Conservation (phyloP, 352 stramenopile genomes). For the Phytopythium sindhum region DNA sequence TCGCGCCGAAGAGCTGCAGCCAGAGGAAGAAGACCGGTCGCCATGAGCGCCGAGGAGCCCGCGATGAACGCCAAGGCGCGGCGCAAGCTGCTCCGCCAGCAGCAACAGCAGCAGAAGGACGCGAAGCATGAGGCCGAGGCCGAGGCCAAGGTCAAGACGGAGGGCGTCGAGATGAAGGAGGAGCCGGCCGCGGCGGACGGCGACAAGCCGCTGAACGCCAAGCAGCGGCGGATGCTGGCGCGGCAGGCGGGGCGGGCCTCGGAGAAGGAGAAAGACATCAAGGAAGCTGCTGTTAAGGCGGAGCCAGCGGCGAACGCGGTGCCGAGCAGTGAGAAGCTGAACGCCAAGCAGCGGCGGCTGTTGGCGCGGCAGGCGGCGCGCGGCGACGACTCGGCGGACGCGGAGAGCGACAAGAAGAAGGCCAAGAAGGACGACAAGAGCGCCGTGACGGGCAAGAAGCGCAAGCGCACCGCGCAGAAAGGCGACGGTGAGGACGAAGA, state of each 20-base stretch:
- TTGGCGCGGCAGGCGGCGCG: conserved; percentile 41
- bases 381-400: conserved; percentile 15
- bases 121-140: conserved; percentile 6
- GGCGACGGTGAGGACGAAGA: conserved; percentile 16
- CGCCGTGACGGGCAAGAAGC: conserved; percentile 36
- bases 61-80: conserved; percentile 79
- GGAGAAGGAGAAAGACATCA: background rate
- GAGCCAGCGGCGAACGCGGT: background rate
- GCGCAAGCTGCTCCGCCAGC: conserved; percentile 61
- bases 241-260: conserved; percentile 27
- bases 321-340: conserved; percentile 22
- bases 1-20: background rate
- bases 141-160: conserved; percentile 3
- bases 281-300: background rate
- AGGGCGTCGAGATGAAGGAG: conserved; percentile 4
- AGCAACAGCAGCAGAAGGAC: conserved; percentile 24
- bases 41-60: conserved; percentile 7
- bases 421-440: conserved; percentile 15
- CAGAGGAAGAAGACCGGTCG: background rate
- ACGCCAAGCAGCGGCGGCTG: conserved; percentile 60
- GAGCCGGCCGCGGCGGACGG: conserved; percentile 3
- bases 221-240: conserved; percentile 53
- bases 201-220: conserved; percentile 30
- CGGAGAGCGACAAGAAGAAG: conserved; percentile 14
- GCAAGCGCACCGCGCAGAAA: conserved; percentile 31